Evolutionary conservation across 2,329 filamentous ascomycete species (phyloP).

Genomic region (Colletotrichum trifolii): DNA sequence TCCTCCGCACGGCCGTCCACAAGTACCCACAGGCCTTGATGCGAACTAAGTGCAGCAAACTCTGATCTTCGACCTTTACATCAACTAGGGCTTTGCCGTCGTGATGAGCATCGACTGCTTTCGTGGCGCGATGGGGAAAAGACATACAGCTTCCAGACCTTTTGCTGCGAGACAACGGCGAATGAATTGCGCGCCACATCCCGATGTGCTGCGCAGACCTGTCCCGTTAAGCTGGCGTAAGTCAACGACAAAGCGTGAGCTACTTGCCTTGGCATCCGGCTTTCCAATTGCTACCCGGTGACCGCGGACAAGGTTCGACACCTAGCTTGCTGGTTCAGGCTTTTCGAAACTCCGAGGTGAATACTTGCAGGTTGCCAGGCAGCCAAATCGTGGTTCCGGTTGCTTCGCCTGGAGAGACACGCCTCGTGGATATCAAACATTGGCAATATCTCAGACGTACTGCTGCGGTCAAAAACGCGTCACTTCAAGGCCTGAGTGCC

Average conservation of each 20-base stretch:
- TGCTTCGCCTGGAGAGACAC: background rate
- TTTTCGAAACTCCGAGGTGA: background rate
- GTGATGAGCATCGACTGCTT: no score
- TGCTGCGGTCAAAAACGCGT: conserved; percentile 5
- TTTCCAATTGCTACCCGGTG: background rate
- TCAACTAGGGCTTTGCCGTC: no score
- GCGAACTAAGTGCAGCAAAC: no score
- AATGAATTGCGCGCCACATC: conserved; percentile 38
- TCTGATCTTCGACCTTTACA: no score
- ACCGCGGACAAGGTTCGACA: no score
- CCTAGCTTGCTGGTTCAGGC: no score
- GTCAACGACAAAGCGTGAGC: conserved; percentile 41
- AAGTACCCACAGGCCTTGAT: no score
- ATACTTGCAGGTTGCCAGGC: background rate
- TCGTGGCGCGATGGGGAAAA: no score
- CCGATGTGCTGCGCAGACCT: conserved; percentile 44
- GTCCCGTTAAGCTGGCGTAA: conserved; percentile 38
- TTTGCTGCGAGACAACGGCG: conserved; percentile 42
- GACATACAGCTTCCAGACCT: conserved; percentile 9
- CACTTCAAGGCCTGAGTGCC: conserved; percentile 2
- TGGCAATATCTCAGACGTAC: background rate
- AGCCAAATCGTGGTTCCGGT: background rate
- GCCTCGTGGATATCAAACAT: conserved; percentile 17
- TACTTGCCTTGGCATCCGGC: conserved; percentile 24
- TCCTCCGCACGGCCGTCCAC: no score